Evolutionary conservation across 1,284 basidiomycete genomes (phyloP), one percentile per base, ranked within the genome.

Genomic region (Chiua sp.): DNA sequence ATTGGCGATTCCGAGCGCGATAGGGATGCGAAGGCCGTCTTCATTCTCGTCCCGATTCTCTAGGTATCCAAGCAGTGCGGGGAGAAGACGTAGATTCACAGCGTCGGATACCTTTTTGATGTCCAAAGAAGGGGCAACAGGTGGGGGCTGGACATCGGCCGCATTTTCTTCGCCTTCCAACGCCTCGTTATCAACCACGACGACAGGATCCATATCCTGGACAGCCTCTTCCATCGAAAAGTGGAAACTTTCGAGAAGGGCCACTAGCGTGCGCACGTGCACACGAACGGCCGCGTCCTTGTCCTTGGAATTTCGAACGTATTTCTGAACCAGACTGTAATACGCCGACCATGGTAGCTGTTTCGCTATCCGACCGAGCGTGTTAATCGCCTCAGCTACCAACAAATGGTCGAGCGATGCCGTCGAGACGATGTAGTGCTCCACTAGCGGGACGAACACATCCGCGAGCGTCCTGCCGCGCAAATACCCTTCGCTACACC

Each of bases 171-270:
- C 72, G 1, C 67, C 75, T 46, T 72, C 72, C 1, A 67, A 73
- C 8, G 61, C 64, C 6, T 73, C 70, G 1, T 68, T 75, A 1
- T 70, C 72, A 4, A 68, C 75, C 3, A 70, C 72, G 4, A 63
- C 65, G 2, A 61, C 66, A 3, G 68, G 70, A 10, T 74, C 73
- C 3, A 58, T 67, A 13, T 76, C 76, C n/a, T 68, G 67, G 6
- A 80, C 70, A 0, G 75, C 68, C 22, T 87, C 26, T 26, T 26
- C 87, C 87, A 93, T 88, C 13, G 86, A 82, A 72, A 99, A 99
- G 72, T 95, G 94, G 81, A 99, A 99, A 70, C 90, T 90, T 72
- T 98, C 94, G 56, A 99, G 80, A 15, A 98, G 79, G 1, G 93
- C 82, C 10, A 98, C 93, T 15, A 98, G 82, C 0, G 92, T 83